Conservation (phyloP, 2,329 filamentous ascomycete genomes). For the Cladosporium phlei region DNA sequence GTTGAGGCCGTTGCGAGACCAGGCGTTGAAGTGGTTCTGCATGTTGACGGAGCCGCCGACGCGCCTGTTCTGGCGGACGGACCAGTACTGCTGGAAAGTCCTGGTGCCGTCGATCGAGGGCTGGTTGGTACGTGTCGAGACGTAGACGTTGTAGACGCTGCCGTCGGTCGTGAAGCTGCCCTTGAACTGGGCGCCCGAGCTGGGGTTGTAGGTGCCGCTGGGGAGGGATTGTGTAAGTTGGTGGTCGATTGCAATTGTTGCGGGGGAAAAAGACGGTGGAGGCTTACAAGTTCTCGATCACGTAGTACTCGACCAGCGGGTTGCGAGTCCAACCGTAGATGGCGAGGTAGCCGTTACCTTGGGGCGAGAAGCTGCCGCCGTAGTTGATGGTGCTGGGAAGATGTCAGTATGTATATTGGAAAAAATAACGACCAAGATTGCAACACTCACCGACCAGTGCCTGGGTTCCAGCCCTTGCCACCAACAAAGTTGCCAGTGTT, state of each 20-base stretch:
- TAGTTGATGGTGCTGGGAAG: constrained; percentile 45
- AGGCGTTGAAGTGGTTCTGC: constrained; percentile 50
- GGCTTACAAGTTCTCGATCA: constrained; percentile 44
- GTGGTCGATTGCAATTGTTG: too few species aligned
- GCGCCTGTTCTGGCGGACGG: constrained; percentile 46
- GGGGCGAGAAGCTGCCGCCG: constrained; percentile 44
- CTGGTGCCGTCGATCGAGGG: constrained; percentile 49
- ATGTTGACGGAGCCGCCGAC: constrained; percentile 46
- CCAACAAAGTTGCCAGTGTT: constrained; percentile 51
- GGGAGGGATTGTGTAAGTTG: neutral
- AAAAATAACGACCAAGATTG: neutral
- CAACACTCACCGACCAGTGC: constrained; percentile 43
- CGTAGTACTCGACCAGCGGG: constrained; percentile 56
- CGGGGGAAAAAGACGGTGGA: neutral
- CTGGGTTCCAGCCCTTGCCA: constrained; percentile 57
- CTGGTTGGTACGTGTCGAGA: constrained; percentile 39
- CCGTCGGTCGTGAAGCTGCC: constrained; percentile 51
- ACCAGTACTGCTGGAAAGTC: constrained; percentile 54
- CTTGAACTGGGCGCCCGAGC: constrained; percentile 43
- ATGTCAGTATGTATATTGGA: neutral
- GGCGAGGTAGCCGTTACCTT: constrained; percentile 50
- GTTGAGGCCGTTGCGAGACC: constrained; percentile 45
- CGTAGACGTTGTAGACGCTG: constrained; percentile 50
- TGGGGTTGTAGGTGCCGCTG: constrained; percentile 43
- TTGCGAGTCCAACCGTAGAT: constrained; percentile 56